phyloP scores from a whole-genome alignment of 2,329 filamentous ascomycete genomes.

The Geoglossum cookeanum region DNA sequence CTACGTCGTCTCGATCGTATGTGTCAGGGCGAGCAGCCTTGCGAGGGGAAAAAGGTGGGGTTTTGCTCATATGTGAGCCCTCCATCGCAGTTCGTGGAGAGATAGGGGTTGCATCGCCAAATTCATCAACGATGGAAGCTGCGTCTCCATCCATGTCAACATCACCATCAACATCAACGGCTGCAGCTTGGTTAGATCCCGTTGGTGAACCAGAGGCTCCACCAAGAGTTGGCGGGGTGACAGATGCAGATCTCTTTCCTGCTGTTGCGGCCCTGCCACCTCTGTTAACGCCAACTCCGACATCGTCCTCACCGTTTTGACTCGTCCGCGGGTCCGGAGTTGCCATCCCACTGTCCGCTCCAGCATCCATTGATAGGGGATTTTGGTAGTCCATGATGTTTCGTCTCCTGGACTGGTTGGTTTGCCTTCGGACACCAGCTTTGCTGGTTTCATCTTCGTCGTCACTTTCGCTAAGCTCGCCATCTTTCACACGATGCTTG shows the following conservation, averaged over 20 bases:
- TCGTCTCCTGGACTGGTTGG: slow-evolving; percentile 27
- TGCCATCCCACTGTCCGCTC: slow-evolving; percentile 30
- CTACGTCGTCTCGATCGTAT: background rate
- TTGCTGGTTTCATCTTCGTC: slow-evolving; percentile 62
- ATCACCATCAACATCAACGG: slow-evolving; percentile 16
- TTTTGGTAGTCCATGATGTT: slow-evolving; percentile 45
- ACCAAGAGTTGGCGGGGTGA: slow-evolving; percentile 1
- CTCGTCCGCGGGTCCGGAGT: slow-evolving; percentile 20
- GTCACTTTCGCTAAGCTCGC: slow-evolving; percentile 74
- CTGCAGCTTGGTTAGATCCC: background rate
- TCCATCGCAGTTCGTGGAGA: background rate
- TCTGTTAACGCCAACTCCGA: background rate
- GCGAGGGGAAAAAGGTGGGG: background rate
- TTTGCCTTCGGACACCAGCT: slow-evolving; percentile 49
- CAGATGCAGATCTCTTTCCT: slow-evolving; percentile 1
- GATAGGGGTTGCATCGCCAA: background rate
- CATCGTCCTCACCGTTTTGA: background rate
- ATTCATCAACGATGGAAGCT: background rate
- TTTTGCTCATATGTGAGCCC: background rate
- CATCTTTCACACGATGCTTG: slow-evolving; percentile 52
- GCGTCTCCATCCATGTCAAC: slow-evolving; percentile 14
- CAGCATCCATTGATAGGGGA: slow-evolving; percentile 33
- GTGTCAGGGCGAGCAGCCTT: background rate
- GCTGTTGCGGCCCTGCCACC: background rate
- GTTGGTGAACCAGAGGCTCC: background rate